Evolutionary conservation across 176 grass and related monocot species (phyloP), one percentile per base, ranked within the genome.

Genomic region (Saccharum spontaneum): DNA sequence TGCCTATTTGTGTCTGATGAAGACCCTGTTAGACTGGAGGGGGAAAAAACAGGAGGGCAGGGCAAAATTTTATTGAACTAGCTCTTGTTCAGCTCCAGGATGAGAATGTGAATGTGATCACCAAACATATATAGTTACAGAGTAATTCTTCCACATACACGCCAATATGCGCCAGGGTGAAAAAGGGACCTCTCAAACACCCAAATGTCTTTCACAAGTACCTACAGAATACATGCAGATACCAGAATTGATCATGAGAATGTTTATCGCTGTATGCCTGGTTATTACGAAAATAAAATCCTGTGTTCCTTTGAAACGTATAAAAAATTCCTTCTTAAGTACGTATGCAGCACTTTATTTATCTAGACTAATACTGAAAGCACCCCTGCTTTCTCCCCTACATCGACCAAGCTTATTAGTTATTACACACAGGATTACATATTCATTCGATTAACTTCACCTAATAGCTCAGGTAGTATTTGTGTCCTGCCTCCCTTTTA

Each of bases 181-280:
- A 95, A 98, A 69, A 98, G 87, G 75, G 96, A 98, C 83, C 85
- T 90, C 81, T 98, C 96, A 76, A 98, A 88, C 43, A 98, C 89
- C 88, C 93, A 94, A 67, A 94, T 92, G 37, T 98, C 87, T 73
- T 93, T 91, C 77, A 95, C 91, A 60, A 95, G 91, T 75, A 94
- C 89, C 91, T 98, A 76, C 45, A 87, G 17, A 86, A 86, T 71
- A 76, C 30, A 77, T 78, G 54, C 36, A 79, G 23, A 76, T 11
- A 45, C 5, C 24, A 83, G 31, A 69, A 69, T 17, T 15, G 20
- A 75, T 55, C 69, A 83, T 59, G 20, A 74, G 5, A 84, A 76
- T 84, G 10, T 61, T 78, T 54, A 12, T 8, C 49, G 16, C 50
- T 37, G 20, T 15, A 78, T 39, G 67, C 34, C 48, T 13, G 31